A percentile compares a stretch with the other conserved stretches of the same genome.
phyloP scores from a whole-genome alignment of 345 rosid species.

The Murraya paniculata region DNA sequence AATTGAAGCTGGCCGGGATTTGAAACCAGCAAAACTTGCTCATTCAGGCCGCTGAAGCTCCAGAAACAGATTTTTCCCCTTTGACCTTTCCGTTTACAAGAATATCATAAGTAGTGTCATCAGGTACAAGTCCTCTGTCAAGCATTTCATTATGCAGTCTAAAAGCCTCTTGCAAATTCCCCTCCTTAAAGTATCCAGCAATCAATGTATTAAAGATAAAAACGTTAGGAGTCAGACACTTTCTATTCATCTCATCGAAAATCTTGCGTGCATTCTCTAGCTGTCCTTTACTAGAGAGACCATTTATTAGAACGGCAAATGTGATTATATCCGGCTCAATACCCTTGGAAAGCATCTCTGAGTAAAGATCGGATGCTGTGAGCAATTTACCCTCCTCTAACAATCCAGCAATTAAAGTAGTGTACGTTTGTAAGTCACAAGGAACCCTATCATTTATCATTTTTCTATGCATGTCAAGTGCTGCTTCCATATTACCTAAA shows the following conservation, averaged over 20 bases:
- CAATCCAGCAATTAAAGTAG: conserved; percentile 69
- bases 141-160: conserved; percentile 83
- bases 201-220: conserved; percentile 62
- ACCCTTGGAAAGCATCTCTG: conserved; percentile 62
- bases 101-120: conserved; percentile 62
- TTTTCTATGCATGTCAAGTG: conserved; percentile 49
- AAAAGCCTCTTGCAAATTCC: conserved; percentile 68
- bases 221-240: conserved; percentile 50
- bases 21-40: conserved; percentile 2
- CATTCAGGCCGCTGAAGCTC: conserved; percentile 24
- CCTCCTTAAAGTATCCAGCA: conserved; percentile 63
- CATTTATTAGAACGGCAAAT: conserved; percentile 51
- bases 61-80: conserved; percentile 21
- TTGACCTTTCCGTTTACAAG: conserved; percentile 49
- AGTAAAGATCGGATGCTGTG: conserved; percentile 58
- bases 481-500: conserved; percentile 62
- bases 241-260: conserved; percentile 61
- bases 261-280: conserved; percentile 53
- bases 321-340: conserved; percentile 51
- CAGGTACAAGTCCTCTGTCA: conserved; percentile 70
- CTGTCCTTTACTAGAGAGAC: conserved; percentile 57
- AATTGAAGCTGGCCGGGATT: neutral
- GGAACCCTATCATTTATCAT: conserved; percentile 59
- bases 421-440: conserved; percentile 55
- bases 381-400: conserved; percentile 54